phyloP scores from a whole-genome alignment of 768 basidiomycete species.

The Agrocybe chaxingu region DNA sequence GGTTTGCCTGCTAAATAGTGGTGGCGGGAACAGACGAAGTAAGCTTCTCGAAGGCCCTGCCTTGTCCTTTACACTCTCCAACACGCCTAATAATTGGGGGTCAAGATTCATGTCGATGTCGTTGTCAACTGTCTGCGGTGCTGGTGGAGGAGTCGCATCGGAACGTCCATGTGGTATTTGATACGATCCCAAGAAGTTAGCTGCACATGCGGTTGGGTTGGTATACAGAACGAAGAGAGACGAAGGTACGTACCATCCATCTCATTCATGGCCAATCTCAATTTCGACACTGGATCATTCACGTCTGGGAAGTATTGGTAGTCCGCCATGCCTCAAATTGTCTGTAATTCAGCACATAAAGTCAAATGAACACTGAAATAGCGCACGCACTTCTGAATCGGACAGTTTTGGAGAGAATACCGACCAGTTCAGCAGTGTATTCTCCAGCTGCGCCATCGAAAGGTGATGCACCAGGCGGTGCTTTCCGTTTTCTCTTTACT shows the following conservation, averaged over 20 bases:
- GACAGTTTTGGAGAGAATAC: slow-evolving; percentile 76
- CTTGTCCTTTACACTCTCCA: slow-evolving; percentile 8
- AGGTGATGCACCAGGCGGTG: slow-evolving; percentile 16
- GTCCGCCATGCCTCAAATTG: slow-evolving; percentile 82
- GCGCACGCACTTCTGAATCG: slow-evolving; percentile 79
- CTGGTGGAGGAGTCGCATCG: slow-evolving; percentile 45
- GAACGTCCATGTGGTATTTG: slow-evolving; percentile 64
- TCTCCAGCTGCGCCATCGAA: slow-evolving; percentile 50
- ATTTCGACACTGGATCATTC: slow-evolving; percentile 63
- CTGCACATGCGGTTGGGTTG: slow-evolving; percentile 36
- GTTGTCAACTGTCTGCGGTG: slow-evolving; percentile 8
- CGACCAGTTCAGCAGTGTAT: slow-evolving; percentile 71
- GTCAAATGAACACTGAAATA: neutral
- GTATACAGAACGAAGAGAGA: neutral
- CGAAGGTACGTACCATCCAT: slow-evolving; percentile 69
- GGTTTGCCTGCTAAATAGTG: slow-evolving; percentile 80
- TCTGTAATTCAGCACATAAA: neutral
- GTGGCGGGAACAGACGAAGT: slow-evolving; percentile 81
- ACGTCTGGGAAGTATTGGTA: slow-evolving; percentile 82
- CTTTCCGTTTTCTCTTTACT: slow-evolving; percentile 65
- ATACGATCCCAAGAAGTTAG: slow-evolving; percentile 71
- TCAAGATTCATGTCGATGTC: slow-evolving; percentile 42
- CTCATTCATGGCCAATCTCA: slow-evolving; percentile 70
- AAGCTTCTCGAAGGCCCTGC: slow-evolving; percentile 37
- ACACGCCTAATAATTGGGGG: slow-evolving; percentile 35